Evolutionary conservation across 345 rosid genomes (phyloP).

Genomic region (Eucalyptus lansdowneana): DNA sequence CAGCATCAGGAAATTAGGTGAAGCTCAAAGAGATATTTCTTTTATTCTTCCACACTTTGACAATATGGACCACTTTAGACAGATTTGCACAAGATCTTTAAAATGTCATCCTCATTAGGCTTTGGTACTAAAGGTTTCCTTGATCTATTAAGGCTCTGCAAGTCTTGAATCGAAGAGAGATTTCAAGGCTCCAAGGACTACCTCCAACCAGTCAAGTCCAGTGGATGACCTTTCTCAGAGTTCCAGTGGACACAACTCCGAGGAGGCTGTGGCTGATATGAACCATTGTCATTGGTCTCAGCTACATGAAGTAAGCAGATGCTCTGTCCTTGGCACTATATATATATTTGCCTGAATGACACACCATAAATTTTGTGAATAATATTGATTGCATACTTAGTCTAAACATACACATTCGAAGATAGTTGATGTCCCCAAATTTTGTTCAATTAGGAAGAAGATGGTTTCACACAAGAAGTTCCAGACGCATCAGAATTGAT

Average conservation of each 20-base stretch:
- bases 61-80: not conserved
- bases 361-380: not conserved
- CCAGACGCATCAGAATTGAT: slow-evolving; percentile 6
- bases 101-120: not conserved
- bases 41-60: not conserved
- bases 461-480: slow-evolving; percentile 5
- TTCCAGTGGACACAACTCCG: slow-evolving; percentile 4
- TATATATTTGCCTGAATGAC: not conserved
- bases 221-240: slow-evolving; percentile 13
- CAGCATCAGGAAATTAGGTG: not conserved
- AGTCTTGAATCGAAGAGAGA: slow-evolving; percentile 76
- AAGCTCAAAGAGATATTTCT: not conserved
- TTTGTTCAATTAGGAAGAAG: slow-evolving; percentile 29
- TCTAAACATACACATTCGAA: not conserved
- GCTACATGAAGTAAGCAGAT: not conserved
- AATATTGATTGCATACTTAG: not conserved
- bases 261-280: slow-evolving; percentile 16
- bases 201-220: slow-evolving; percentile 30
- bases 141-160: slow-evolving; percentile 47
- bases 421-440: not conserved
- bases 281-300: slow-evolving; percentile 5
- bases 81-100: not conserved
- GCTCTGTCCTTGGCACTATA: not conserved
- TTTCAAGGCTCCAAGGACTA: slow-evolving; percentile 53
- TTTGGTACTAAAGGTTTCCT: not conserved